Conservation (phyloP, 2,329 filamentous ascomycete species). For the Fusarium tjaetaba region DNA sequence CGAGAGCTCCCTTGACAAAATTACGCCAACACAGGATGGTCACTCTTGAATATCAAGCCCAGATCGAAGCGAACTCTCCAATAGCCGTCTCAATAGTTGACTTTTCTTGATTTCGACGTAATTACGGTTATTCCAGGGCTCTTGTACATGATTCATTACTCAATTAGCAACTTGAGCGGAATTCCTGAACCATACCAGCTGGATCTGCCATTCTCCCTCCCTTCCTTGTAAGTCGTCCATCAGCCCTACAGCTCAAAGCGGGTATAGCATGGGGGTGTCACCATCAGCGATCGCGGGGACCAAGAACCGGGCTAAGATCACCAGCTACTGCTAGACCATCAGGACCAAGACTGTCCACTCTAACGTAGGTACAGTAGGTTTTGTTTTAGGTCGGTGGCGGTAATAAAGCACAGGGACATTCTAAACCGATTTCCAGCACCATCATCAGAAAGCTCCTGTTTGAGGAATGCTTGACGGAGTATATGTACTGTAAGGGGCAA, state of each 20-base stretch:
- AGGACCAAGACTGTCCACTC: neutral
- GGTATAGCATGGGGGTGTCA: neutral
- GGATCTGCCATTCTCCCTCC: neutral
- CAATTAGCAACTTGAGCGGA: neutral
- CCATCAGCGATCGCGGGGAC: neutral
- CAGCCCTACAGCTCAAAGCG: neutral
- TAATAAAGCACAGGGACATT: neutral
- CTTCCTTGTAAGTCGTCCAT: neutral
- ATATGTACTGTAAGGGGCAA: neutral
- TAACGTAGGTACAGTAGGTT: neutral
- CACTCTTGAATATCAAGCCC: neutral
- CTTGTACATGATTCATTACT: neutral
- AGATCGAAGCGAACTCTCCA: too few species aligned
- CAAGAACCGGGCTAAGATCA: neutral
- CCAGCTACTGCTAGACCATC: neutral
- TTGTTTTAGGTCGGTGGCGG: neutral
- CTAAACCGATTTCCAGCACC: neutral
- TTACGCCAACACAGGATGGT: neutral
- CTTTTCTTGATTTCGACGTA: neutral
- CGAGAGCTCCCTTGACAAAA: neutral
- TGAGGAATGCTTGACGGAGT: neutral
- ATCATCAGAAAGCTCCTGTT: too few species aligned
- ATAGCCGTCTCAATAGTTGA: neutral
- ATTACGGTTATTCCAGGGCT: neutral
- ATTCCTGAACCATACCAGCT: neutral